These are phyloP conservation scores for Cucurbita pepo DNA, from an alignment of 306 rosid species.

Conservation along the genomic window DNA sequence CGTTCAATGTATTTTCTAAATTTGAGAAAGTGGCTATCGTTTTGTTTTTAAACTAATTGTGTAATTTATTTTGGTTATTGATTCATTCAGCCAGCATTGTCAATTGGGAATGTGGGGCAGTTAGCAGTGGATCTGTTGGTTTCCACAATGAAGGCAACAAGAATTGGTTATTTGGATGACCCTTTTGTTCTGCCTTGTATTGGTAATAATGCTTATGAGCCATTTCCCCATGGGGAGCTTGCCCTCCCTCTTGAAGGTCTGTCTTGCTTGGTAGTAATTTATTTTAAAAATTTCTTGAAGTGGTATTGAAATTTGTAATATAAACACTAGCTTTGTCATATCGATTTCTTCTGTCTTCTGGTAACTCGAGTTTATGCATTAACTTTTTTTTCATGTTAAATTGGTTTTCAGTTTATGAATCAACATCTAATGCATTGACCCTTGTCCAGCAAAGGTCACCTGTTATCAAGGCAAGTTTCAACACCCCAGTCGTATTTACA, in stretches of 20 bases:
- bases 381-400: not conserved
- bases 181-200: constrained; percentile 76
- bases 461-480: constrained; percentile 33
- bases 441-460: constrained; percentile 88
- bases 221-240: constrained; percentile 60
- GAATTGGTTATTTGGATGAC: constrained; percentile 69
- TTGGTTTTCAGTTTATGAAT: constrained; percentile 58
- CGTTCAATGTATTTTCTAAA: not conserved
- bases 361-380: not conserved
- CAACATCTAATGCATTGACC: constrained; percentile 37
- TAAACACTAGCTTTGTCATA: not conserved
- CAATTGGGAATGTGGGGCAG: constrained; percentile 91
- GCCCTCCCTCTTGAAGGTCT: constrained; percentile 90
- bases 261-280: not conserved
- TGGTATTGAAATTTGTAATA: not conserved
- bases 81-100: constrained; percentile 57
- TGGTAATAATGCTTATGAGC: constrained; percentile 85
- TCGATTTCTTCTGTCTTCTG: not conserved
- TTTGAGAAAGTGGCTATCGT: not conserved
- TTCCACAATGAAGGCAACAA: constrained; percentile 47
- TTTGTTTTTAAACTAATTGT: not conserved
- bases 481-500: not conserved
- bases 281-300: not conserved
- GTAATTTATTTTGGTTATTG: not conserved
- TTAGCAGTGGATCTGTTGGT: constrained; percentile 62